Conservation (phyloP, 306 rosid species). For the Coriaria nepalensis region DNA sequence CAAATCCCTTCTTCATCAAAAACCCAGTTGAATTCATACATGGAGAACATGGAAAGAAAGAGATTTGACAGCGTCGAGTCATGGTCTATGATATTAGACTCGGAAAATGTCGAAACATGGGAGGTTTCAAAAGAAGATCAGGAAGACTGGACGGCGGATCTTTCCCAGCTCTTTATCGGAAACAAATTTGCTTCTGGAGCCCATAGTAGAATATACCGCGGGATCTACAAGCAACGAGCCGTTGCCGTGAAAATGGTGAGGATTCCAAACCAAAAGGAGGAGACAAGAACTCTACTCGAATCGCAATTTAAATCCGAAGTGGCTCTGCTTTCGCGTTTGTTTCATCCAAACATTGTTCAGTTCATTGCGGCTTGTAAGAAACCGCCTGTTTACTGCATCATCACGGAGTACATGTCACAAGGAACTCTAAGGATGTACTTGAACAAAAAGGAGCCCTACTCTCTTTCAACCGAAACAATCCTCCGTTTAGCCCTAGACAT, state of each 20-base stretch:
- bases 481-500: conserved; percentile 91
- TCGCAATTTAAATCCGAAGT: conserved; percentile 91
- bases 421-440: conserved; percentile 97
- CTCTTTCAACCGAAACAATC: conserved; percentile 77
- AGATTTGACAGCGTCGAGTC: conserved; percentile 95
- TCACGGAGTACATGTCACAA: conserved; percentile 98
- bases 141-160: conserved; percentile 93
- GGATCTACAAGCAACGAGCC: conserved; percentile 93
- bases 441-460: conserved; percentile 94
- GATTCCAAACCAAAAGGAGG: conserved; percentile 65
- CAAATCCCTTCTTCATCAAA: conserved; percentile 42
- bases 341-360: conserved; percentile 94
- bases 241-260: conserved; percentile 98
- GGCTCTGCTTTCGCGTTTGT: conserved; percentile 82
- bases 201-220: conserved; percentile 85
- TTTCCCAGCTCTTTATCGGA: conserved; percentile 86
- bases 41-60: conserved; percentile 68
- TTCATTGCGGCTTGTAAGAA: conserved; percentile 95
- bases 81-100: conserved; percentile 93
- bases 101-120: conserved; percentile 94
- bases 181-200: conserved; percentile 96
- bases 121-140: conserved; percentile 76
- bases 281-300: conserved; percentile 58
- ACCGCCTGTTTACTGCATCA: conserved; percentile 93
- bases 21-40: conserved; percentile 32